These are phyloP conservation scores for Harringtonia lauricola DNA, from an alignment of 2,329 filamentous ascomycete genomes.

Conservation along the genomic window DNA sequence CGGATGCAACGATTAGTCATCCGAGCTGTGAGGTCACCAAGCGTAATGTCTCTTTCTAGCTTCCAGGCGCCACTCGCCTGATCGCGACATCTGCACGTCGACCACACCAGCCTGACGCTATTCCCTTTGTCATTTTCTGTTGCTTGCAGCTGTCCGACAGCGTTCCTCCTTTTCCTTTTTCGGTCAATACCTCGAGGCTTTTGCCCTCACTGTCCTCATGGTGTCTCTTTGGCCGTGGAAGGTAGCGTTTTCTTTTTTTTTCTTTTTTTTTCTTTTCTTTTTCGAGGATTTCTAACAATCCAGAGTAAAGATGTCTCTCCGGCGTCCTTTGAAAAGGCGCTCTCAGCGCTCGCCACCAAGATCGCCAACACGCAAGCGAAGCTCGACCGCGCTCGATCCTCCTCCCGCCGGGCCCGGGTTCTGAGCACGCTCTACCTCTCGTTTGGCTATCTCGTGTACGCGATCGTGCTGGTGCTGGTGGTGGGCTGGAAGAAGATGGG, in stretches of 20 bases:
- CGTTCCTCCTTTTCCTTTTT: too few relatives aligned
- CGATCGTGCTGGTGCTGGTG: slow-evolving; percentile 71
- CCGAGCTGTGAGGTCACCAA: too few relatives aligned
- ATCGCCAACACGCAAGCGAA: slow-evolving; percentile 64
- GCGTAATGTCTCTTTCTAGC: too few relatives aligned
- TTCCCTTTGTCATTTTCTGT: too few relatives aligned
- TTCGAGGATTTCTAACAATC: too few relatives aligned
- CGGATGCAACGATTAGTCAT: too few relatives aligned
- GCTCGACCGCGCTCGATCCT: slow-evolving; percentile 62
- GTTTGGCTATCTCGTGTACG: slow-evolving; percentile 82
- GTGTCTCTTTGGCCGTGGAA: slow-evolving; percentile 20
- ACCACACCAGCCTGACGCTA: too few relatives aligned
- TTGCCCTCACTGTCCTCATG: slow-evolving; percentile 12
- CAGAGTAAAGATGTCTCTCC: slow-evolving; percentile 73
- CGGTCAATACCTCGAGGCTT: background rate
- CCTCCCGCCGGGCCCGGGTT: slow-evolving; percentile 67
- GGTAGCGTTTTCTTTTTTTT: background rate
- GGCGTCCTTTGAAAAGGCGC: slow-evolving; percentile 84
- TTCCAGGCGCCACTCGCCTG: too few relatives aligned
- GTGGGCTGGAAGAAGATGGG: slow-evolving; percentile 75
- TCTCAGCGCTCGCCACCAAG: slow-evolving; percentile 71
- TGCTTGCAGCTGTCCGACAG: too few relatives aligned
- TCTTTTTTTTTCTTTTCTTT: background rate
- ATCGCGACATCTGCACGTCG: too few relatives aligned
- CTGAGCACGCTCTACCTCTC: slow-evolving; percentile 84